Conservation (phyloP, 148 eudicot genomes). For the Chenopodium album region DNA sequence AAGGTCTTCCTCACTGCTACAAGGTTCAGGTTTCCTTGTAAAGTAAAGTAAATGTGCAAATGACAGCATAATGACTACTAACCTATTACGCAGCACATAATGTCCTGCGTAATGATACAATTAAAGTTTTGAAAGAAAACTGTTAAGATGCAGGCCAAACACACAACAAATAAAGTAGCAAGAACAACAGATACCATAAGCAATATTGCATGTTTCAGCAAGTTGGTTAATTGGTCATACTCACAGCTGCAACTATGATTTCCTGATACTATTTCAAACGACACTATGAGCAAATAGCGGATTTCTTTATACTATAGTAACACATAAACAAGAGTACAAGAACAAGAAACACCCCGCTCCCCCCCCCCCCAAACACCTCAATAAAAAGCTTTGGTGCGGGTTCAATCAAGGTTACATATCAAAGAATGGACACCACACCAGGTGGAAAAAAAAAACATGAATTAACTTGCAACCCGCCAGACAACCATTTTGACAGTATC, state of each 20-base stretch:
- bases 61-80: background rate
- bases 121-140: background rate
- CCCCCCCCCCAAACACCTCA: too few relatives aligned
- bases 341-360: too few relatives aligned
- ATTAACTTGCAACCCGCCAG: background rate
- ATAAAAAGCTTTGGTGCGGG: too few relatives aligned
- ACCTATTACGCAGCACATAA: background rate
- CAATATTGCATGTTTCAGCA: background rate
- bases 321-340: background rate
- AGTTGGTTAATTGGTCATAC: background rate
- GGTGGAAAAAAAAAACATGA: too few relatives aligned
- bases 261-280: background rate
- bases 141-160: background rate
- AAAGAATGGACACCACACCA: background rate
- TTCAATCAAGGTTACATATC: background rate
- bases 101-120: background rate
- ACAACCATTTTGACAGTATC: background rate
- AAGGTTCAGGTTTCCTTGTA: conserved; percentile 27
- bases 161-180: background rate
- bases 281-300: background rate
- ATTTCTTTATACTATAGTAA: background rate
- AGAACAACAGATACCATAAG: background rate
- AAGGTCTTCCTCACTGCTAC: conserved; percentile 29
- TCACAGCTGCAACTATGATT: background rate
- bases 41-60: too few relatives aligned